Conservation (phyloP, 306 rosid genomes). For the Fagus crenata region DNA sequence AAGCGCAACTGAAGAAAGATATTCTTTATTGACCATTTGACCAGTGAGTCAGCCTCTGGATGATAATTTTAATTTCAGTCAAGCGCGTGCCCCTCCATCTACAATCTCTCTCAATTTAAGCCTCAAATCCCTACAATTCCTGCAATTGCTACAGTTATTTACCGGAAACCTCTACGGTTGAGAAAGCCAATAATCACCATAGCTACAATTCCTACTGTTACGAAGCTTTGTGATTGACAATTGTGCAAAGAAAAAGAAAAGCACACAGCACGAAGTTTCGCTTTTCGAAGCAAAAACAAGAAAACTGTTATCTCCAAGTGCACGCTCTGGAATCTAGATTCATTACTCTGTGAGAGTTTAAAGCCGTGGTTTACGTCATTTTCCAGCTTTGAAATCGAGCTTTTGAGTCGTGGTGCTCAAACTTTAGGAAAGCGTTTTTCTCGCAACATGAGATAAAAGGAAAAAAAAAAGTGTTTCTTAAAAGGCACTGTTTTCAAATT, state of each 20-base stretch:
- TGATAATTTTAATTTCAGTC: not conserved
- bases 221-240: not conserved
- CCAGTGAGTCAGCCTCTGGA: not conserved
- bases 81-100: not conserved
- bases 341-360: not conserved
- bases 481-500: no score
- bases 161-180: not conserved
- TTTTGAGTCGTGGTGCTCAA: not conserved
- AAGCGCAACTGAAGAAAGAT: not conserved
- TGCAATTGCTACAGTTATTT: not conserved
- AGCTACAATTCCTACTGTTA: not conserved
- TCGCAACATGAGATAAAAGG: not conserved
- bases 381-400: not conserved
- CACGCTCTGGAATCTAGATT: not conserved
- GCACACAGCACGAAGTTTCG: not conserved
- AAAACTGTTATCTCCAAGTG: not conserved
- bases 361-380: constrained; percentile 8
- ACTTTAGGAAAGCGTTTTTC: not conserved
- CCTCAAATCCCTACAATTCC: not conserved
- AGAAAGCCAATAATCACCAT: not conserved
- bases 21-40: not conserved
- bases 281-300: not conserved
- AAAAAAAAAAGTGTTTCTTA: no score
- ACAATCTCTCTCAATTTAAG: no score
- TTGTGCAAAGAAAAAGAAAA: no score